These are phyloP conservation scores for Didymella lethalis DNA, from an alignment of 2,329 filamentous ascomycete genomes.

Conservation along the genomic window DNA sequence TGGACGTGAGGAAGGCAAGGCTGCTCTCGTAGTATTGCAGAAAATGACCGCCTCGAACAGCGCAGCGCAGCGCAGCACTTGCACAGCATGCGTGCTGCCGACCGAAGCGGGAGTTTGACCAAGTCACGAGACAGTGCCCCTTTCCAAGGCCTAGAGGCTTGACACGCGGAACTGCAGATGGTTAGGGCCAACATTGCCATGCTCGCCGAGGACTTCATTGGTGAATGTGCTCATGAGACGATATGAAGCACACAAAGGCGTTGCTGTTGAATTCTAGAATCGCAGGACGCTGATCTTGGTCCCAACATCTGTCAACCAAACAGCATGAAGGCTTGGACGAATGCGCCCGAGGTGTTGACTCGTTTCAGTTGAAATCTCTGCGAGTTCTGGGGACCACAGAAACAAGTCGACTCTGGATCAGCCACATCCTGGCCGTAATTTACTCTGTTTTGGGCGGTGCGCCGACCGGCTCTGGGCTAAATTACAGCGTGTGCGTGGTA, in stretches of 20 bases:
- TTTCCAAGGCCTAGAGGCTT: constrained; percentile 33
- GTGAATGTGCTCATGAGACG: constrained; percentile 3
- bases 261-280: constrained; percentile 19
- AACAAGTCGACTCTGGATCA: constrained; percentile 25
- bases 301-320: constrained; percentile 18
- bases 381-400: constrained; percentile 25
- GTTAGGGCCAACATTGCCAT: constrained; percentile 31
- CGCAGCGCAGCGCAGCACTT: not conserved
- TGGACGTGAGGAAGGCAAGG: constrained; percentile 1
- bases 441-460: constrained; percentile 42
- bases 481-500: constrained; percentile 36
- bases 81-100: constrained; percentile 4
- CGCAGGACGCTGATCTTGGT: constrained; percentile 11
- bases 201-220: constrained; percentile 40
- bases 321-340: constrained; percentile 15
- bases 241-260: constrained; percentile 2
- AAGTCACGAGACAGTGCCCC: constrained; percentile 31
- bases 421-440: constrained; percentile 37
- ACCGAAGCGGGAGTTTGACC: constrained; percentile 2
- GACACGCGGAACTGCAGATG: constrained; percentile 29
- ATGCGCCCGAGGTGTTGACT: constrained; percentile 25
- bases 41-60: constrained; percentile 5
- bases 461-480: constrained; percentile 20
- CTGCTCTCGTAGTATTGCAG: constrained; percentile 13
- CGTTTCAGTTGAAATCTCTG: constrained; percentile 35